phyloP scores from a whole-genome alignment of 2,329 filamentous ascomycete species.

The Colletotrichum somersetense region DNA sequence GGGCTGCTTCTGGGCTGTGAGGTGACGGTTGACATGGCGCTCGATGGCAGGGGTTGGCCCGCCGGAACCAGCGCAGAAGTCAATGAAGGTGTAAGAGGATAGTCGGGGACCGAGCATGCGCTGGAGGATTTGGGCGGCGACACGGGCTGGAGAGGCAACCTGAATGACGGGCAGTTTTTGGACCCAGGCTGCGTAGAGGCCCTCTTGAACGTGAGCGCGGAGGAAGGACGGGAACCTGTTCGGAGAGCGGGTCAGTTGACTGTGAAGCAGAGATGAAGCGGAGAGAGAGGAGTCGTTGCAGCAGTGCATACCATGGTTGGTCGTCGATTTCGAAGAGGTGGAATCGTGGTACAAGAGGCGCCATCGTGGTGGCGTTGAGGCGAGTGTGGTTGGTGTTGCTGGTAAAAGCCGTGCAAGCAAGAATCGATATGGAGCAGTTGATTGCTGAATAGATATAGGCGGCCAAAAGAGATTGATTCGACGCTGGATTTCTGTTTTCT shows the following conservation, averaged over 20 bases:
- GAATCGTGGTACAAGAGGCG: conserved; percentile 67
- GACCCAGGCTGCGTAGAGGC: conserved; percentile 74
- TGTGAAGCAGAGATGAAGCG: not conserved
- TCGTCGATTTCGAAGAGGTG: conserved; percentile 78
- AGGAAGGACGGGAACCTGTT: conserved; percentile 75
- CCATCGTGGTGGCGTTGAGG: conserved; percentile 52
- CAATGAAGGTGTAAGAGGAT: conserved; percentile 72
- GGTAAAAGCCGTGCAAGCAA: not conserved
- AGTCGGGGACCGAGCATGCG: conserved; percentile 61
- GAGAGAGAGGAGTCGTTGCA: conserved; percentile 10
- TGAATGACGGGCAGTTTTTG: conserved; percentile 70
- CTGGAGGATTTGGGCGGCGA: conserved; percentile 70
- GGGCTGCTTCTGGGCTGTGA: conserved; percentile 45
- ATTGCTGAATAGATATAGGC: not conserved
- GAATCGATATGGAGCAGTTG: not conserved
- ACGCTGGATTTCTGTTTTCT: not conserved
- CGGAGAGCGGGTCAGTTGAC: conserved; percentile 21
- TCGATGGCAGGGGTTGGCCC: conserved; percentile 77
- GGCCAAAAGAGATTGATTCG: conserved; percentile 15
- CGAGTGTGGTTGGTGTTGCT: not conserved
- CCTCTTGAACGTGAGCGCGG: conserved; percentile 73
- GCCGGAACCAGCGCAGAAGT: conserved; percentile 82
- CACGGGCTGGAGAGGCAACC: conserved; percentile 66
- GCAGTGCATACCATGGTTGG: conserved; percentile 67
- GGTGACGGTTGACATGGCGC: conserved; percentile 65